Percentiles rank a stretch among this genome's conserved stretches.
phyloP scores from a whole-genome alignment of 2,329 filamentous ascomycete genomes.

The Pyricularia pennisetigena region DNA sequence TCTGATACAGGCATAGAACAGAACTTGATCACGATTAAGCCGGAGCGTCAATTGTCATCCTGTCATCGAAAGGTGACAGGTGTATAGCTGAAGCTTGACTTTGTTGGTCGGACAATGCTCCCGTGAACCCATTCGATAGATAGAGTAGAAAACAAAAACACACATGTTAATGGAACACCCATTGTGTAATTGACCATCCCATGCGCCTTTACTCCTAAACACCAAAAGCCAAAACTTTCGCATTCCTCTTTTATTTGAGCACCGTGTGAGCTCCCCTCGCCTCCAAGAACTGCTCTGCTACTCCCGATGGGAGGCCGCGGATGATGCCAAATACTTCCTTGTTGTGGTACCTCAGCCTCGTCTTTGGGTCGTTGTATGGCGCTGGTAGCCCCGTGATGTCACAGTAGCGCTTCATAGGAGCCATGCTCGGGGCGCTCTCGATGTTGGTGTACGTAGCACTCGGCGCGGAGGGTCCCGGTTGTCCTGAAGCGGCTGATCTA shows the following conservation, averaged over 20 bases:
- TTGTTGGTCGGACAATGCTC: constrained; percentile 69
- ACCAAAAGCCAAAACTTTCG: background rate
- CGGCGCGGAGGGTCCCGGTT: constrained; percentile 39
- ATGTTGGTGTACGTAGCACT: constrained; percentile 92
- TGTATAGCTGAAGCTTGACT: constrained; percentile 96
- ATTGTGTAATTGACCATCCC: background rate
- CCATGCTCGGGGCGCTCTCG: constrained; percentile 77
- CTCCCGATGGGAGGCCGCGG: constrained; percentile 68
- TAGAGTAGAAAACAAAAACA: background rate
- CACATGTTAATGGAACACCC: background rate
- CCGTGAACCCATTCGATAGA: background rate
- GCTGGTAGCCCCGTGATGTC: constrained; percentile 91
- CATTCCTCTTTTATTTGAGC: constrained; percentile 52
- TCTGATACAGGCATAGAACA: constrained; percentile 67
- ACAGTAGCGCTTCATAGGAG: constrained; percentile 82
- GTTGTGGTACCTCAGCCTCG: constrained; percentile 83
- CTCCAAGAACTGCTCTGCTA: constrained; percentile 81
- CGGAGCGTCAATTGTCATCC: constrained; percentile 89
- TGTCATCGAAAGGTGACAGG: constrained; percentile 64
- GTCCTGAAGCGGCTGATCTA: constrained; percentile 23
- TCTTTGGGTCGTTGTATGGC: constrained; percentile 91
- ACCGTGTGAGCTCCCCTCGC: constrained; percentile 87
- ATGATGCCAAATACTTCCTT: constrained; percentile 84
- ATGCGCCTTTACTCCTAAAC: background rate
- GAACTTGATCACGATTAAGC: constrained; percentile 88